Conservation (phyloP, 495 filamentous ascomycete species). For the Penicillium lagena region DNA sequence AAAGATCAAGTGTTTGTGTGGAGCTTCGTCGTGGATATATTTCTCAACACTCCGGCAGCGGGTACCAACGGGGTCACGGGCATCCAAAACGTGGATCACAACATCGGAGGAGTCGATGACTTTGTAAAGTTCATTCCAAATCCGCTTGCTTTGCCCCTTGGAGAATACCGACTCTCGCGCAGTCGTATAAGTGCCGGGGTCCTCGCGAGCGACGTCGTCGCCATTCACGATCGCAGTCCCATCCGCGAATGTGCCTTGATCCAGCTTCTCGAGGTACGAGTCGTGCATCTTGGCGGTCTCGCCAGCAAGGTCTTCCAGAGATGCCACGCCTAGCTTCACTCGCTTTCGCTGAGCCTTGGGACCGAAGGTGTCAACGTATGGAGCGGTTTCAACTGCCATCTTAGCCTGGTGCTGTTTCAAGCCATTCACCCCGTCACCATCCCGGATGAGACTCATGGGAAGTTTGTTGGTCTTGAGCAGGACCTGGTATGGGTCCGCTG, state of each 20-base stretch:
- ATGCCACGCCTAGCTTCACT: conserved; percentile 77
- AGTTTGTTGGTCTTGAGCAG: conserved; percentile 92
- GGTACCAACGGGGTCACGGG: conserved; percentile 84
- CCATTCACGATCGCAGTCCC: conserved; percentile 52
- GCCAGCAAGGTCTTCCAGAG: conserved; percentile 73
- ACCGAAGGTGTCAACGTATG: conserved; percentile 86
- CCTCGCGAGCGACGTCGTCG: conserved; percentile 45
- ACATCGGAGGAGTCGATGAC: conserved; percentile 97
- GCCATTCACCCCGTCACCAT: conserved; percentile 61
- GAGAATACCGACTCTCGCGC: conserved; percentile 85
- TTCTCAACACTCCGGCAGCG: conserved; percentile 87
- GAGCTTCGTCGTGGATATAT: conserved; percentile 85
- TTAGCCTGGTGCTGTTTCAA: conserved; percentile 91
- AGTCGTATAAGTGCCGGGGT: conserved; percentile 48
- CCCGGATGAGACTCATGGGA: conserved; percentile 73
- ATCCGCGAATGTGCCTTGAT: conserved; percentile 64
- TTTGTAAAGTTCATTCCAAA: conserved; percentile 99
- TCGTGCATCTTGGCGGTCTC: conserved; percentile 72
- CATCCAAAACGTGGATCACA: conserved; percentile 89
- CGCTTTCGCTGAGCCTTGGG: conserved; percentile 89
- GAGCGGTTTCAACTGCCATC: conserved; percentile 80
- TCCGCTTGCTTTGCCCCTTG: conserved; percentile 90
- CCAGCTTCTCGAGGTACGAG: conserved; percentile 67
- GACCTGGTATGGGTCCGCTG: conserved; percentile 85
- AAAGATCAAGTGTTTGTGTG: conserved; percentile 91